These are phyloP conservation scores for Aspergillus diversus DNA, from an alignment of 495 filamentous ascomycete genomes.

Conservation along the genomic window DNA sequence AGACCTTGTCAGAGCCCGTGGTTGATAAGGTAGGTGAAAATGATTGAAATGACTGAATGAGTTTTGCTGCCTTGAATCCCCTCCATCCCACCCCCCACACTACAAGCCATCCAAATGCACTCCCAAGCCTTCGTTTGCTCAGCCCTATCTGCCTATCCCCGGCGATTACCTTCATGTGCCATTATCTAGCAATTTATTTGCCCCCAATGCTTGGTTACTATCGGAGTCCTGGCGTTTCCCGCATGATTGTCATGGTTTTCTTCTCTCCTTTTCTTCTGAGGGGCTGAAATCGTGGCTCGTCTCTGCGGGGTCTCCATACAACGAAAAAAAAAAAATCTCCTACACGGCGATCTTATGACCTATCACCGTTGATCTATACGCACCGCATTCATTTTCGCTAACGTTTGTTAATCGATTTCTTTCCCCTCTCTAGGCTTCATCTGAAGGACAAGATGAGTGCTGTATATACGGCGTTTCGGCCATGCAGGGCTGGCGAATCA, in stretches of 20 bases:
- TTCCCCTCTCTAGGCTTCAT: slow-evolving; percentile 66
- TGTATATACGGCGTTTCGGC: slow-evolving; percentile 91
- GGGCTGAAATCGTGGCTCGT: slow-evolving; percentile 22
- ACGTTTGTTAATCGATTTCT: slow-evolving; percentile 6
- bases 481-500: slow-evolving; percentile 99
- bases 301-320: slow-evolving; percentile 28
- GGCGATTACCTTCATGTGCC: background rate
- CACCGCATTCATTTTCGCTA: slow-evolving; percentile 10
- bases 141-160: slow-evolving; percentile 2
- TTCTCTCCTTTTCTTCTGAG: slow-evolving; percentile 16
- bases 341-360: slow-evolving; percentile 19
- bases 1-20: slow-evolving; percentile 98
- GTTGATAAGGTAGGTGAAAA: slow-evolving; percentile 86
- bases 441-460: slow-evolving; percentile 88
- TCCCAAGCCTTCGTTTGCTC: slow-evolving; percentile 22
- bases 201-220: slow-evolving; percentile 1
- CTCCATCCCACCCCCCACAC: slow-evolving; percentile 33
- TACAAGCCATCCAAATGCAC: slow-evolving; percentile 27
- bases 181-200: slow-evolving; percentile 5
- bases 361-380: slow-evolving; percentile 7
- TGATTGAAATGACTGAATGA: slow-evolving; percentile 23
- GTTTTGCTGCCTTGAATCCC: slow-evolving; percentile 27
- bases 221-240: background rate
- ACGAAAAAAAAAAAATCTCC: slow-evolving; percentile 22
- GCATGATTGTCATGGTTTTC: slow-evolving; percentile 14